Base-by-base conservation (phyloP, 192 early-diverging fungal genomes). In the Lobosporangium transversale region DNA sequence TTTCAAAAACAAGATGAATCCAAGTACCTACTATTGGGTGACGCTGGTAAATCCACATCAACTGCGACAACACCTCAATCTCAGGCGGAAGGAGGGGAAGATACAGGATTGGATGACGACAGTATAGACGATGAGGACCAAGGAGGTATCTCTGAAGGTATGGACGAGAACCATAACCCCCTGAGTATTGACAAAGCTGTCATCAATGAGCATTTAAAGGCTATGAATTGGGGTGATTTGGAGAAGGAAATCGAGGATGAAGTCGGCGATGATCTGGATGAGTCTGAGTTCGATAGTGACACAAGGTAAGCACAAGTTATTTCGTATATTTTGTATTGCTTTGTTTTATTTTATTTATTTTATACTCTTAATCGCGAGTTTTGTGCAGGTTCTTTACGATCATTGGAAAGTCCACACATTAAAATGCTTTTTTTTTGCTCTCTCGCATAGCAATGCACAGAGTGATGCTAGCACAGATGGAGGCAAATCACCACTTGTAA, bases 1-100 rank as follows among this genome's bases (percentile, higher is more conserved):
- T 97, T 93, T 93, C 66, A 83, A 45, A 70, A 89, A 21, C 76
- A 92, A 31, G 87, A 91, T 20, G 95, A 97, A 75, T 61, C 73
- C 0, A 32, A 62, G 1, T 96, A 95, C 58, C 43, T 86, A 48
- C 35, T 86, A n/a, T 49, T 56, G 40, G 59, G 75, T 20, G 37
- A 43, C 8, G 45, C 65, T 23, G 37, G 37, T 33, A 63, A 53
- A 37, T 36, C 62, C 32, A 27, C 53, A 14, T 42, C 50, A 27
- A 55, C 18, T 12, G 57, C 68, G 2, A 63, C 73, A 18, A 53
- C 70, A 17, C 76, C 66, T 14, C 78, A 79, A 0, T 59, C 61
- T 1, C 36, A 50, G 18, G 55, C 63, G 26, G 84, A 84, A 20
- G 80, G 70, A 29, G 83, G 82, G 14, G 84, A 80, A 14, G 37